Evolutionary conservation across 2,329 filamentous ascomycete species (phyloP), one percentile per base, ranked within the genome.

Genomic region (Zasmidium angulare): DNA sequence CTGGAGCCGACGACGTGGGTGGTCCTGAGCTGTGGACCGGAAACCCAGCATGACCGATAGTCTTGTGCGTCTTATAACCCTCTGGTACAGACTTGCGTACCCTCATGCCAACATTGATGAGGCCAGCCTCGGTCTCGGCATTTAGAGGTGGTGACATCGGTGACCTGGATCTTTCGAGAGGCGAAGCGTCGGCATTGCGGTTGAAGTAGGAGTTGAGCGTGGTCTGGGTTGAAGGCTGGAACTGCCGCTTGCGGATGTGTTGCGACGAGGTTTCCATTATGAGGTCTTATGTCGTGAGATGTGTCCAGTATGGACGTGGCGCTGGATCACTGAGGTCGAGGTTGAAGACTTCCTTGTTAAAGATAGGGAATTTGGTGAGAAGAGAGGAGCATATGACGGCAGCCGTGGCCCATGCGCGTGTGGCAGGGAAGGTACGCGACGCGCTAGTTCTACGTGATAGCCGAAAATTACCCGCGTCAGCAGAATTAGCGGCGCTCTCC

Each of bases 91-190:
- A 90, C 78, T 98, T 98, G 72, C 93, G 89, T 53, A 98, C 84
- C 22, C 93, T 88, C 92, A 97, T 97, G 69, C 93, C 93, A 64
- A 98, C 93, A 69, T 84, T 90, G 46, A 97, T 81, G n/a, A 98
- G 86, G 63, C 89, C 89, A 36, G 92, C 83, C 75, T 96, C 91
- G 29, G 96, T 82, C 7, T 81, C 81, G 22, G 82, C 75, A 1
- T 90, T 86, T 14, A 93, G 79, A 2, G 74, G 68, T 2, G 86
- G 84, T 17, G 79, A 69, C n/a, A 72, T 62, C 21, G 67, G 58
- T 19, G 63, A 62, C 36, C 23, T 46, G 29, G 54, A 29, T 50
- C 47, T 50, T 9, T 55, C 55, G 2, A 46, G 46, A n/a, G 20
- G 31, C 7, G 50, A n/a, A 21, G 55, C 21, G 19, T 26, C 53